phyloP scores from a whole-genome alignment of 192 early-diverging fungal species.

The Lunasporangiospora selenospora region DNA sequence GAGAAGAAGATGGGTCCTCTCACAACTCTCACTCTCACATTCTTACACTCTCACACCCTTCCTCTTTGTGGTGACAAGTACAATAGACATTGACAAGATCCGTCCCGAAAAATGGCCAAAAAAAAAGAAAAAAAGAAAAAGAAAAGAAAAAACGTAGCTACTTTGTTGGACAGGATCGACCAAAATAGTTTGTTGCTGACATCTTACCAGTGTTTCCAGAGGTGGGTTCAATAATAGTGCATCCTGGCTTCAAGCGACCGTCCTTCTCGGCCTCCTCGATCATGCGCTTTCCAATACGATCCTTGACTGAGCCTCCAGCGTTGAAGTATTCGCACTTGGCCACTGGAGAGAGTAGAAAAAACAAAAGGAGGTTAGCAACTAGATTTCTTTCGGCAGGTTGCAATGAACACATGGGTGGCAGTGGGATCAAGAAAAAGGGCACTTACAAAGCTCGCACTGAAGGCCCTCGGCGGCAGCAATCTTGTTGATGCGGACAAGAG shows the following conservation, averaged over 20 bases:
- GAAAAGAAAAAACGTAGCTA: too few species aligned
- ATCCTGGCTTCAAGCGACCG: conserved; percentile 90
- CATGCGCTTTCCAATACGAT: conserved; percentile 98
- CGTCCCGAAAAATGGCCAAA: too few species aligned
- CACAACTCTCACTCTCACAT: too few species aligned
- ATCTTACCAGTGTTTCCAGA: conserved; percentile 96
- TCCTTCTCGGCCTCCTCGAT: conserved; percentile 93
- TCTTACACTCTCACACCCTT: too few species aligned
- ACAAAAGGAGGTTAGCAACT: not conserved
- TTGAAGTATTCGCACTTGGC: conserved; percentile 99
- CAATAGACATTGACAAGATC: too few species aligned
- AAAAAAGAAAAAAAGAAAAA: too few species aligned
- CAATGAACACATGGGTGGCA: too few species aligned
- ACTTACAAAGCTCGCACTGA: conserved; percentile 90
- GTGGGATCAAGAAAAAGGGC: not conserved
- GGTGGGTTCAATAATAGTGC: conserved; percentile 98
- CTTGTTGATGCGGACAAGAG: conserved; percentile 89
- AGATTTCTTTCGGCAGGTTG: too few species aligned
- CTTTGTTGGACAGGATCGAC: too few species aligned
- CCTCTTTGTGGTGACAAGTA: too few species aligned
- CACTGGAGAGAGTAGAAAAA: conserved; percentile 47
- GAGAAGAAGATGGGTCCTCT: too few species aligned
- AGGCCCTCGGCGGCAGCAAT: conserved; percentile 88
- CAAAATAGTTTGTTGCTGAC: too few species aligned
- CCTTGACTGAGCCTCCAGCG: conserved; percentile 98